Evolutionary conservation across 768 basidiomycete genomes (phyloP).

Genomic region (Pleurotus pulmonarius): DNA sequence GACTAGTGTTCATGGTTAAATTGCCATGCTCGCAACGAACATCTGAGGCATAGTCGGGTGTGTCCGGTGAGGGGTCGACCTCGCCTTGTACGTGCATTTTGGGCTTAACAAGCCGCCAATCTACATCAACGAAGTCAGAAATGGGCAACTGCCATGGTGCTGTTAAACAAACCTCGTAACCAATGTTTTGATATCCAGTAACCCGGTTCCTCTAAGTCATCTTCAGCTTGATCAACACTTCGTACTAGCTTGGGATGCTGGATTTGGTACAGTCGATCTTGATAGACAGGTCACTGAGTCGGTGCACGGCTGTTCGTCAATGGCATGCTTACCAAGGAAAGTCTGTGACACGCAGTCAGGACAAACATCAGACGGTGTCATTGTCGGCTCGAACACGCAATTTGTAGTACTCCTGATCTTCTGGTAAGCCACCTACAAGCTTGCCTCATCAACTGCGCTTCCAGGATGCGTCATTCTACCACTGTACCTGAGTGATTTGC

Average conservation of each 20-base stretch:
- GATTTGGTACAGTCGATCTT: constrained; percentile 67
- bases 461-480: not conserved
- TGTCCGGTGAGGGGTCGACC: constrained; percentile 67
- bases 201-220: constrained; percentile 36
- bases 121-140: constrained; percentile 32
- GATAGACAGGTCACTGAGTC: constrained; percentile 3
- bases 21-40: constrained; percentile 72
- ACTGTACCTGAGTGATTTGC: constrained; percentile 50
- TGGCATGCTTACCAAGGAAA: constrained; percentile 49
- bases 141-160: not conserved
- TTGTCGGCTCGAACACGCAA: constrained; percentile 43
- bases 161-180: constrained; percentile 56
- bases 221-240: constrained; percentile 52
- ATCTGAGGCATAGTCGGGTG: constrained; percentile 49
- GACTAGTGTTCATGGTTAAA: constrained; percentile 49
- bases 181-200: constrained; percentile 80
- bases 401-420: constrained; percentile 40
- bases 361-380: constrained; percentile 56
- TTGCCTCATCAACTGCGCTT: not conserved
- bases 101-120: constrained; percentile 70
- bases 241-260: constrained; percentile 63
- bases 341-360: constrained; percentile 47
- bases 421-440: constrained; percentile 37
- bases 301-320: not conserved
- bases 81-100: constrained; percentile 65